A percentile compares a stretch with the other conserved stretches of the same genome.
phyloP scores from a whole-genome alignment of 202 grass and related monocot genomes.

The Panicum hallii region DNA sequence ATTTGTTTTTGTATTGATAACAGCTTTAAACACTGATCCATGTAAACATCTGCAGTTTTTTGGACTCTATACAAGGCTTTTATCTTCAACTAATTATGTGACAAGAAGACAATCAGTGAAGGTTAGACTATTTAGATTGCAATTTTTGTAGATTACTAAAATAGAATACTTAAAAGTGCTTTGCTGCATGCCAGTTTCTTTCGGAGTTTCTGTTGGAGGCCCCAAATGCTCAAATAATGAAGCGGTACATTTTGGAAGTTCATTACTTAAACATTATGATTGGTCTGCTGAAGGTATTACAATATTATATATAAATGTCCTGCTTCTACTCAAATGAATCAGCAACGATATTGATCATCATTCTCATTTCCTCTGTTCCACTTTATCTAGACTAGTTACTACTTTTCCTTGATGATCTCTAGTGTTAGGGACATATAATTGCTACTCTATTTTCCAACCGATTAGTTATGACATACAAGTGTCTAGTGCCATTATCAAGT shows the following conservation, averaged over 20 bases:
- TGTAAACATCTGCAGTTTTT: constrained; percentile 83
- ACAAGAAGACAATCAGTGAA: constrained; percentile 98
- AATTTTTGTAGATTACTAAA: constrained; percentile 25
- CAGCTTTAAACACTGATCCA: constrained; percentile 5
- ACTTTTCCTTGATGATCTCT: not conserved
- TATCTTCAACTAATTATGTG: constrained; percentile 95
- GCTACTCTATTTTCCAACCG: not conserved
- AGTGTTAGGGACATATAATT: not conserved
- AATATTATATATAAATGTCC: constrained; percentile 36
- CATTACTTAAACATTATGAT: constrained; percentile 83
- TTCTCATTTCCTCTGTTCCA: not conserved
- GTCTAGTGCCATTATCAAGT: constrained; percentile 8
- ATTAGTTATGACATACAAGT: not conserved
- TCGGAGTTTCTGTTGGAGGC: constrained; percentile 96
- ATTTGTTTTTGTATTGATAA: not conserved
- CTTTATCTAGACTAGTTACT: not conserved
- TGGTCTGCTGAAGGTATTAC: constrained; percentile 85
- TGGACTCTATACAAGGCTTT: constrained; percentile 83
- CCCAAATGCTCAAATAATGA: constrained; percentile 97
- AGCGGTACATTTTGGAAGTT: constrained; percentile 94
- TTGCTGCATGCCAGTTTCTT: constrained; percentile 70
- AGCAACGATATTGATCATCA: constrained; percentile 11
- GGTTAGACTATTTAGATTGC: constrained; percentile 58
- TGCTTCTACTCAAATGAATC: constrained; percentile 26
- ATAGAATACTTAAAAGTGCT: constrained; percentile 20